Base-by-base conservation (phyloP, 2,329 filamentous ascomycete species). In the Monosporascus sp. region DNA sequence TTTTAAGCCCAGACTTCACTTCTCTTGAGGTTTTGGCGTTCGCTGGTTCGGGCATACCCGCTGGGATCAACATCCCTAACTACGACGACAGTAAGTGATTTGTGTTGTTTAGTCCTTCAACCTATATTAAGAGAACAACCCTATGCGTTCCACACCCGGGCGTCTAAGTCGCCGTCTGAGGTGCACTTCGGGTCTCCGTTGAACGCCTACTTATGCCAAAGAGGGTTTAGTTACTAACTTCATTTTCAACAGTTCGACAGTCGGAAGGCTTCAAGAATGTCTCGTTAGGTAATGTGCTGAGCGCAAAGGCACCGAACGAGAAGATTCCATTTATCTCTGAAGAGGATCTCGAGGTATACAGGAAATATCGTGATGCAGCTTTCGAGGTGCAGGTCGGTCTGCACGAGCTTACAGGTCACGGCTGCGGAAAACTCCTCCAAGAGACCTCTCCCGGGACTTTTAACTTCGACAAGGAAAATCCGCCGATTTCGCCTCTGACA, bases 311-410 rank as follows among this genome's bases (percentile, higher is more conserved):
- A 0, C 90, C 92, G 1, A 88, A 96, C 64, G 93, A 97, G 76
- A 88, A 89, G 61, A 88, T 96, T 28, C 93, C 93, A 0, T 96
- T 97, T 73, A 91, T 99, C 65, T 79, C 84, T 15, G 84, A 89
- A 2, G 78, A 82, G 45, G 93, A 97, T 64, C 78, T 94, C 22
- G 82, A 84, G 2, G 68, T 96, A 5, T 97, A 88, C 71, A 82
- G 88, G 62, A 88, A 88, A 66, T 91, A 90, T 71, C 88, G 91
- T 11, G 92, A 97, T 64, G 81, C 83, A 7, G 87, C 93, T 0
- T 97, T 97, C 63, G 93, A 97, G 71, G 91, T 97, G 2, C 92
- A 97, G 72, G 93, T 99, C 48, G 93, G 92, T 24, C 86, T 97
- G 20, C 93, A 97, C 71, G 92, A 97, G 69, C 83, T 97, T 50